phyloP scores from a whole-genome alignment of 305 asterid genomes.

The Salvia sclarea region DNA sequence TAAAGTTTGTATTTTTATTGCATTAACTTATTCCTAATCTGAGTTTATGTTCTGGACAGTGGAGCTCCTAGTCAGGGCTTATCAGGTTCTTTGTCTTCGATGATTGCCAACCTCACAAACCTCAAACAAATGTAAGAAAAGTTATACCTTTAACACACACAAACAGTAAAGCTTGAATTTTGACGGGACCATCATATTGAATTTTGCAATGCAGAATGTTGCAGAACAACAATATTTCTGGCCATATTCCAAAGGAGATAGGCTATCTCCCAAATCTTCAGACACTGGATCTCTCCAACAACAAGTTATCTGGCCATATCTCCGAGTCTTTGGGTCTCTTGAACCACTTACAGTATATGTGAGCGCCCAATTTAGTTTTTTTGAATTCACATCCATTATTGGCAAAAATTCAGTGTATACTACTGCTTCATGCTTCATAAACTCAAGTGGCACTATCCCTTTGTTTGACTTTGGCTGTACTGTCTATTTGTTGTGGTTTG shows the following conservation, averaged over 20 bases:
- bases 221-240: constrained; percentile 85
- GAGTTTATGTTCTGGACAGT: constrained; percentile 39
- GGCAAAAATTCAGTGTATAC: constrained; percentile 3
- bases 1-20: not conserved
- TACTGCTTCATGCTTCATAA: constrained; percentile 25
- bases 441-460: constrained; percentile 33
- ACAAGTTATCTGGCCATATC: constrained; percentile 64
- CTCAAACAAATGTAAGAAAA: constrained; percentile 84
- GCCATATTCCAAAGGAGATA: constrained; percentile 72
- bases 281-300: constrained; percentile 85
- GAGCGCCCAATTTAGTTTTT: constrained; percentile 36
- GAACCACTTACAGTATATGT: constrained; percentile 74
- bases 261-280: constrained; percentile 72
- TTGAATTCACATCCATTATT: constrained; percentile 2
- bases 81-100: constrained; percentile 78
- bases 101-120: constrained; percentile 79
- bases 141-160: not conserved
- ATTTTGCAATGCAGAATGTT: constrained; percentile 50
- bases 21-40: not conserved
- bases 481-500: constrained; percentile 45
- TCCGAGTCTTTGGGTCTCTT: constrained; percentile 72
- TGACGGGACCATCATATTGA: not conserved
- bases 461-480: constrained; percentile 43
- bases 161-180: not conserved
- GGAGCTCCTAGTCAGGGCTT: constrained; percentile 96